phyloP scores from a whole-genome alignment of 2,329 filamentous ascomycete genomes.

The Taxawa tesnikishii region DNA sequence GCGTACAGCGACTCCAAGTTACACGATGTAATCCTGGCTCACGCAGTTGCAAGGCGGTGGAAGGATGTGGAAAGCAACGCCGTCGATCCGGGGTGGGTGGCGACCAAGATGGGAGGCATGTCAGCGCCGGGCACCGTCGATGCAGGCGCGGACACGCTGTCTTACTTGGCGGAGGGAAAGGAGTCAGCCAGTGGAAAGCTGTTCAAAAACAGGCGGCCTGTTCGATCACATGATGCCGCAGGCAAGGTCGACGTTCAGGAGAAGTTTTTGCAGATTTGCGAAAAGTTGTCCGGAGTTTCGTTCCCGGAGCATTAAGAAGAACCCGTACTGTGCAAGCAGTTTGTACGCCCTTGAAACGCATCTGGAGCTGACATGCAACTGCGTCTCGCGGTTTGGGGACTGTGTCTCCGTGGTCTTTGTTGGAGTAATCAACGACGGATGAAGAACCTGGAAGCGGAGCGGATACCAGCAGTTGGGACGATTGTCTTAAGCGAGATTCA shows the following conservation, averaged over 20 bases:
- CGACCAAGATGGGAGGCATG: constrained; percentile 30
- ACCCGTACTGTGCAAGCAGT: too few species aligned
- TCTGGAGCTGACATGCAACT: too few species aligned
- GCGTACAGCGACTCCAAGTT: constrained; percentile 46
- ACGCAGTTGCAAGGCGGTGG: constrained; percentile 38
- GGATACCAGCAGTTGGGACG: too few species aligned
- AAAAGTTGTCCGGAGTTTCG: too few species aligned
- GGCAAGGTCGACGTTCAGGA: constrained; percentile 32
- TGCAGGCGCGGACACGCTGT: constrained; percentile 35
- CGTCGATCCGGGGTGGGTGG: constrained; percentile 34
- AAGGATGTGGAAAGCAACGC: constrained; percentile 34
- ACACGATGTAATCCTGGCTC: constrained; percentile 43
- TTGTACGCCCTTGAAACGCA: too few species aligned
- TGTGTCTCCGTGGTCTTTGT: too few species aligned
- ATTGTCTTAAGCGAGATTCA: too few species aligned
- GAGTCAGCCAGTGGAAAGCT: constrained; percentile 25
- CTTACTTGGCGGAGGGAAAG: constrained; percentile 33
- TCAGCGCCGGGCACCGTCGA: constrained; percentile 36
- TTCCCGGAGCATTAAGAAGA: too few species aligned
- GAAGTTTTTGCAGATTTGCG: constrained; percentile 26
- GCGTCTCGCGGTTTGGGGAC: too few species aligned
- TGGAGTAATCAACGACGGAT: too few species aligned
- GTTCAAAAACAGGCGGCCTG: constrained; percentile 23
- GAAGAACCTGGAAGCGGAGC: too few species aligned
- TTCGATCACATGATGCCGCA: constrained; percentile 16